A percentile compares a stretch with the other conserved stretches of the same genome.
phyloP scores from a whole-genome alignment of 371 early-diverging fungal species.

The Rhizomucor pusillus region DNA sequence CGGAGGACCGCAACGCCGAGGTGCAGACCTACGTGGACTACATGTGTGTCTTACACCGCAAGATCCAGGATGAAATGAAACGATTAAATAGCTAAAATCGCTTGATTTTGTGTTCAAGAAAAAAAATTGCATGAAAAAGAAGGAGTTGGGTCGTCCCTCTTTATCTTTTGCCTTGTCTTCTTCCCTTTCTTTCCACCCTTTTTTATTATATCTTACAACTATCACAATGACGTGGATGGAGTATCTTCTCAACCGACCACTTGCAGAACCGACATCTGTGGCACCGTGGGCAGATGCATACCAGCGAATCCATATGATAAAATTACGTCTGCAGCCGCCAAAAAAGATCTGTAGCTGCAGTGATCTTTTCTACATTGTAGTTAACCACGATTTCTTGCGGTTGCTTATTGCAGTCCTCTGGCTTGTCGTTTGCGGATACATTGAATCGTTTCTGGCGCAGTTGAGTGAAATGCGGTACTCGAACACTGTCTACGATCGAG shows the following conservation, averaged over 20 bases:
- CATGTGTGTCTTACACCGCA: constrained; percentile 86
- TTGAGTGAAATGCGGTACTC: constrained; percentile 34
- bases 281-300: constrained; percentile 17
- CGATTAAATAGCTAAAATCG: constrained; percentile 24
- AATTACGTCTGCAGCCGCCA: constrained; percentile 27
- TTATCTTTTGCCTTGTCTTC: neutral
- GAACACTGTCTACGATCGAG: constrained; percentile 1
- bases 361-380: constrained; percentile 23
- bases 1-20: constrained; percentile 89
- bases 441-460: constrained; percentile 41
- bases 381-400: constrained; percentile 34
- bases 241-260: no score
- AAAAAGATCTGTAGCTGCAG: constrained; percentile 12
- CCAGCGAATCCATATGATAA: constrained; percentile 28
- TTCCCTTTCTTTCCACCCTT: neutral
- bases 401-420: constrained; percentile 16
- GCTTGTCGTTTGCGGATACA: constrained; percentile 30
- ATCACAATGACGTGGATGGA: no score
- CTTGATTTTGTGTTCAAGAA: neutral
- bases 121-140: neutral
- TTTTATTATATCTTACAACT: neutral
- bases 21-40: constrained; percentile 93
- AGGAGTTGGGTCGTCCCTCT: neutral
- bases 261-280: constrained; percentile 10
- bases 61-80: constrained; percentile 79